Base-by-base conservation (phyloP, 768 basidiomycete genomes). In the Boletus fagicola region DNA sequence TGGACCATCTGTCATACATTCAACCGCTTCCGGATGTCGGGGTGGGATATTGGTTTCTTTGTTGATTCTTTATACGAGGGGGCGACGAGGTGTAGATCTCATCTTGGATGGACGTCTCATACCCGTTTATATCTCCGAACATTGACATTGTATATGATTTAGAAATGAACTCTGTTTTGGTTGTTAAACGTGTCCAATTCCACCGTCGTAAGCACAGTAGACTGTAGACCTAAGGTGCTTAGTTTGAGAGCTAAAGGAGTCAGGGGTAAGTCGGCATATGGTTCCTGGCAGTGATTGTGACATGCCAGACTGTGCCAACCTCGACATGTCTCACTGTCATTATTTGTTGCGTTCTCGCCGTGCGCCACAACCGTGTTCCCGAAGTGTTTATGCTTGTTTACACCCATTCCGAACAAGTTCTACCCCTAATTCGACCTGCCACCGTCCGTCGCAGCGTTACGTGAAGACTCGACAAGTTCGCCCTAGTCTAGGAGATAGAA, bases 1-100 rank as follows among this genome's bases (percentile, higher is more conserved):
- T 40, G 24, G 18, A 43, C 6, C 1, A 3, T 44, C 28, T 24
- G 43, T 43, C 46, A 10, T 54, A 30, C 60, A 56, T 60, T 66
- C 65, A 66, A 66, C 65, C 50, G 65, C 48, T 8, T 30, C 24
- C 18, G 10, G 42, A 20, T 30, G 31, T 47, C 44, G 24, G 31
- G 26, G 30, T 51, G 28, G 12, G 0, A 13, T 2, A 3, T 24
- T 31, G 12, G 11, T 26, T 16, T 45, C 4, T 42, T 18, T n/a
- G 3, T 45, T 60, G 40, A 20, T 61, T 36, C 28, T 35, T 39
- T 3, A n/a, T 48, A 18, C 40, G 36, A 28, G 12, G 11, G 18
- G 18, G 36, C 47, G 30, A 26, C 30, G 18, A 42, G 38, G 44
- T 38, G 46, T 40, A 16, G n/a, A 44, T 56, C 7, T 13, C 36